Evolutionary conservation across 2,329 filamentous ascomycete genomes (phyloP), one percentile per base, ranked within the genome.

Genomic region (Neoscytalidium dimidiatum): DNA sequence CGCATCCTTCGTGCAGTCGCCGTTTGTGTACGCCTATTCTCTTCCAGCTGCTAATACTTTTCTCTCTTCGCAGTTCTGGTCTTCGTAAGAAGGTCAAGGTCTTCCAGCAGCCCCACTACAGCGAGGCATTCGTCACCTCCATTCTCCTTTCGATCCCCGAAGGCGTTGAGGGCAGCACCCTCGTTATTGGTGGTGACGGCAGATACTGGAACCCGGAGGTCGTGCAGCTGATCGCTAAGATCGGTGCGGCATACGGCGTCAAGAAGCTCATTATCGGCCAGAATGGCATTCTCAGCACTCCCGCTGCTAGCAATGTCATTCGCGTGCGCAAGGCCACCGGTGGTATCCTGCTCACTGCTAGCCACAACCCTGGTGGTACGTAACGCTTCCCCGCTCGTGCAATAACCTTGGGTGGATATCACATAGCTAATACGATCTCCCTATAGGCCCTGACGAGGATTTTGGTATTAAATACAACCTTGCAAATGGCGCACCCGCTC

Each of bases 391-490:
- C 11, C 21, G n/a, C 19, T 31, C 31, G 17, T 28, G 43, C 26
- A 44, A 41, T n/a, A 14, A 35, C 26, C 7, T 13, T 13, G 8
- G 19, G 6, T 28, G 21, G 19, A 21, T n/a, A 17, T 21, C 3
- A 19, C 9, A 17, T n/a, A 17, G 46, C 26, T 49, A 19, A 63
- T 9, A 17, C 13, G 5, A 29, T 1, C 23, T 38, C 17, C 14
- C 49, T n/a, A 1, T 71, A 96, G 92, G 94, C 60, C 95, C 95
- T 68, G 90, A 88, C 72, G 91, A 95, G 78, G 95, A 99, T 81
- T 99, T 99, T 74, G 95, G 95, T 72, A 99, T 99, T 89, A 99
- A 99, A 84, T 99, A 99, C 87, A 99, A 99, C 85, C 85, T 99
- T 66, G 85, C 92, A 78, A 98, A 99, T 76, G 95, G 95, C 73